Base-by-base conservation (phyloP, 768 basidiomycete genomes). In the Termitomyces sp. region DNA sequence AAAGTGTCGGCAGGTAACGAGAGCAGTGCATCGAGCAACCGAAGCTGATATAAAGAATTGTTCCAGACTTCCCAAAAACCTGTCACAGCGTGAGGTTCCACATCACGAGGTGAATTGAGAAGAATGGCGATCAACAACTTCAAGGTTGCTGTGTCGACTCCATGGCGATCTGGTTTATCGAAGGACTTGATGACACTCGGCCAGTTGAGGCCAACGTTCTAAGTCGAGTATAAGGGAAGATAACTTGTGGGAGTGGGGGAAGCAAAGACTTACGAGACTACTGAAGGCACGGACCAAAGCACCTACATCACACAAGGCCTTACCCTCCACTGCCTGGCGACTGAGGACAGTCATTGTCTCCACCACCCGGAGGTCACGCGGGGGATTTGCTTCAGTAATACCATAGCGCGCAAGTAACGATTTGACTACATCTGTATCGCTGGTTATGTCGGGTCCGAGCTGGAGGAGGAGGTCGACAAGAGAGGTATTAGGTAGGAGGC, bases 101-200 rank as follows among this genome's bases (percentile, higher is more conserved):
- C 81, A 55, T 89, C 87, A 47, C 89, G 85, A 48, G 93, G 88
- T 18, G 88, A 85, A 64, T 92, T 89, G 57, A 90, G 78, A 22
- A 98, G 84, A 56, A 98, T 86, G 60, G 92, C 88, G 53, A 96
- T 91, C 65, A 98, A 75, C 52, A 97, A 81, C 66, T 95, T 94
- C 64, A 98, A 73, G 0, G 92, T 93, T 34, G 91, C 87, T 3
- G 92, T 95, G 69, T 96, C 93, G 15, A 94, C 90, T 6, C 90
- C 89, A 61, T 87, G 85, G 48, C 93, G 84, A 69, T 91, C 87
- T 6, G 88, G 79, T 72, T 86, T 81, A 77, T 98, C 96, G 67
- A 96, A 96, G 4, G 89, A 83, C 62, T 86, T 85, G 68, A 98
- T 87, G 61, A 93, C 85, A 58, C 77, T 83, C 34, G 92, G 79